phyloP scores from a whole-genome alignment of 2,329 filamentous ascomycete species.

The Pseudogymnoascus sp. region DNA sequence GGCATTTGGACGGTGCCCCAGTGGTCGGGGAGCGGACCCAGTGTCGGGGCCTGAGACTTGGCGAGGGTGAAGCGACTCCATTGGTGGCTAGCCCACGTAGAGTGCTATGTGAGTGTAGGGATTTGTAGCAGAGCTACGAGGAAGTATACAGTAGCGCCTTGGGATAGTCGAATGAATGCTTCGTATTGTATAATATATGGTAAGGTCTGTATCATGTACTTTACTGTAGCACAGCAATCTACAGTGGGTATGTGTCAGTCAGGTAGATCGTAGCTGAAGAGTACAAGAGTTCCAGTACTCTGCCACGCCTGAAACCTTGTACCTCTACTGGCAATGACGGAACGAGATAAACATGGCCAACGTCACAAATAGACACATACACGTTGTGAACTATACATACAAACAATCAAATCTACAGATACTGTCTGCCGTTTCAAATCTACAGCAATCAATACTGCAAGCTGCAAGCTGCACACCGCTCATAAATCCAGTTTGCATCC shows the following conservation, averaged over 20 bases:
- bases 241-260: neutral
- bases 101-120: slow-evolving; percentile 4
- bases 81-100: neutral
- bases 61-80: slow-evolving; percentile 3
- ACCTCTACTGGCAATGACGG: slow-evolving; percentile 4
- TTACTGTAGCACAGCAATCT: neutral
- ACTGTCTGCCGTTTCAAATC: neutral
- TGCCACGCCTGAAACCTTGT: slow-evolving; percentile 6
- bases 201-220: neutral
- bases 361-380: slow-evolving; percentile 4
- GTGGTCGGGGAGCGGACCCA: neutral
- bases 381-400: neutral
- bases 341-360: neutral
- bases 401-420: neutral
- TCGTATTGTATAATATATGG: neutral
- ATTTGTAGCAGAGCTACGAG: slow-evolving; percentile 2
- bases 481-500: neutral
- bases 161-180: slow-evolving; percentile 1
- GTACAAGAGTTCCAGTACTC: neutral
- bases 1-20: slow-evolving; percentile 1
- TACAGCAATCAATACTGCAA: neutral
- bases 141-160: neutral
- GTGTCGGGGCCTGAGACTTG: slow-evolving; percentile 5
- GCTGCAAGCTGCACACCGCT: neutral
- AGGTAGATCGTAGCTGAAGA: neutral